These are phyloP conservation scores for Suillus hirtellus DNA, from an alignment of 768 basidiomycete genomes.

Conservation along the genomic window DNA sequence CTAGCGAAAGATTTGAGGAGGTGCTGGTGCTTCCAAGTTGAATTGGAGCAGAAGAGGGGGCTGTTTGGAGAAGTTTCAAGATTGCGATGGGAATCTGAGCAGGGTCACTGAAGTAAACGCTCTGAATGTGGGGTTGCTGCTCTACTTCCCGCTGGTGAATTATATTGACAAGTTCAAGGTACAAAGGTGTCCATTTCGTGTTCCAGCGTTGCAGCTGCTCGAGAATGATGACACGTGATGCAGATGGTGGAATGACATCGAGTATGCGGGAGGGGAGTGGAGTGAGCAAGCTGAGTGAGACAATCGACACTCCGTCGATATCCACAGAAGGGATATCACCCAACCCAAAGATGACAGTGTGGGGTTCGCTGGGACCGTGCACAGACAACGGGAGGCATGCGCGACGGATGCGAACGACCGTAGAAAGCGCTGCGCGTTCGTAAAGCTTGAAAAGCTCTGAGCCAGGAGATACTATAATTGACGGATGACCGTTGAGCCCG, in stretches of 20 bases:
- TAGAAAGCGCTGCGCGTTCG: slow-evolving; percentile 66
- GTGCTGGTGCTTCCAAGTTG: slow-evolving; percentile 45
- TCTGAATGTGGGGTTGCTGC: slow-evolving; percentile 55
- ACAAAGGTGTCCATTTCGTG: slow-evolving; percentile 87
- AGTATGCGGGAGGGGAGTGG: slow-evolving; percentile 63
- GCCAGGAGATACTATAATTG: slow-evolving; percentile 14
- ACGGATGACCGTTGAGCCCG: slow-evolving; percentile 26
- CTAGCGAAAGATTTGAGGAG: slow-evolving; percentile 20
- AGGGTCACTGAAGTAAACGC: slow-evolving; percentile 59
- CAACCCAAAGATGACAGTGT: slow-evolving; percentile 71
- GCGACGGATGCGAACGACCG: slow-evolving; percentile 61
- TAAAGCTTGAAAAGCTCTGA: slow-evolving; percentile 54
- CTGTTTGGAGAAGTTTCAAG: slow-evolving; percentile 50
- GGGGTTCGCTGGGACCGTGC: slow-evolving; percentile 55
- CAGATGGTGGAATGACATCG: slow-evolving; percentile 58
- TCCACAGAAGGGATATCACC: slow-evolving; percentile 48
- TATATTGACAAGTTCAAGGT: slow-evolving; percentile 75
- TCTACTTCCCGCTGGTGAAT: slow-evolving; percentile 59
- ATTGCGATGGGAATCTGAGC: slow-evolving; percentile 44
- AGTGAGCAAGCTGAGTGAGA: slow-evolving; percentile 65
- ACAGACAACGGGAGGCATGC: slow-evolving; percentile 56
- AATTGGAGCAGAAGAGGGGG: slow-evolving; percentile 43
- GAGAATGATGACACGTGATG: slow-evolving; percentile 71
- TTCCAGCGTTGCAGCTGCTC: slow-evolving; percentile 78
- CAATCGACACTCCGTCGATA: slow-evolving; percentile 61